Evolutionary conservation across 2,329 filamentous ascomycete species (phyloP), one percentile per base, ranked within the genome.

Genomic region (Hymenoscyphus fructigenus): DNA sequence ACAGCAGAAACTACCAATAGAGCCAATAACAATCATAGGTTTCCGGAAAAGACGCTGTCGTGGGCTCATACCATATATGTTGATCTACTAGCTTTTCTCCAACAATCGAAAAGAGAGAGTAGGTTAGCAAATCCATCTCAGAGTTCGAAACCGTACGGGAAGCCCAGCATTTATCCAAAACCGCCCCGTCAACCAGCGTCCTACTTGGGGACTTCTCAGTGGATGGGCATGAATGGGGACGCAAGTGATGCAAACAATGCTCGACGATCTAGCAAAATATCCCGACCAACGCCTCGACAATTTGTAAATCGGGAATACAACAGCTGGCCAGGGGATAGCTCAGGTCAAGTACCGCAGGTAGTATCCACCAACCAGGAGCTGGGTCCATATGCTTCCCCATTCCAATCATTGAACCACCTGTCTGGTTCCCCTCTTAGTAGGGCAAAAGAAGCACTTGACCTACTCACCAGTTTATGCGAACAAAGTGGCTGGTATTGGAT

Each of bases 401-500:
- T 72, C 38, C 71, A 71, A 55, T 47, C 65, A n/a, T 53, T 68
- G 26, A 59, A 67, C 28, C 57, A 68, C 17, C 34, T 58, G 15
- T 61, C 60, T 29, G 64, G 36, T 53, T 70, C 70, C 6, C 71
- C 73, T 28, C 14, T 66, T 5, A 65, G 55, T 32, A 85, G 83
- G 68, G 92, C 92, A 28, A 75, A 69, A 64, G 81, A 84, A 6
- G 90, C 91, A 2, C 78, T 96, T 23, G 86, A 91, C 44, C 86
- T 92, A 72, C 81, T 97, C 23, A 88, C 86, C 17, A 86, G 83
- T 68, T 79, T 96, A 6, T 96, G 92, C 74, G 87, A 91, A 72
- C 89, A 94, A 75, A 92, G 89, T 72, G 84, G 84, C 10, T 95
- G 92, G 91, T 85, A 88, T 71, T 99, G 95, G 95, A 85, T 93